Conservation (phyloP, 345 rosid genomes). For the Moricandia moricandioides region DNA sequence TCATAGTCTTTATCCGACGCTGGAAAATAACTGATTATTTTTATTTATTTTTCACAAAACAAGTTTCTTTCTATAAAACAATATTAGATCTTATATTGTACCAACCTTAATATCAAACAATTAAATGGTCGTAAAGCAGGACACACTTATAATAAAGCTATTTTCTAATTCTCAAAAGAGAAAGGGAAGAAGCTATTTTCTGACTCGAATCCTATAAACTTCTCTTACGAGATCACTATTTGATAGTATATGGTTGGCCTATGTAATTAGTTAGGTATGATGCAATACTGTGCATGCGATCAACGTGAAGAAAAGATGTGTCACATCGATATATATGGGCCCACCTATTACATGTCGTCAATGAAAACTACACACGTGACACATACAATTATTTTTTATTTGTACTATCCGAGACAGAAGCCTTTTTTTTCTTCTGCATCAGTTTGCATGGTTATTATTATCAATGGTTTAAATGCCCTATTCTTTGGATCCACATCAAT, state of each 20-base stretch:
- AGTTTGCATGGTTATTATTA: no score
- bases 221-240: no score
- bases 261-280: neutral
- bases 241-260: no score
- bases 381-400: no score
- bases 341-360: neutral
- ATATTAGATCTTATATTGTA: no score
- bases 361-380: neutral
- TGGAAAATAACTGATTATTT: neutral
- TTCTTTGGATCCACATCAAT: neutral
- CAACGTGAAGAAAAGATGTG: neutral
- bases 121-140: neutral
- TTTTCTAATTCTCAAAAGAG: no score
- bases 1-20: neutral
- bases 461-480: neutral
- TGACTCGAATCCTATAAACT: slow-evolving; percentile 3
- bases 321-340: neutral
- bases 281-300: neutral
- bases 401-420: no score
- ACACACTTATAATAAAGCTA: neutral
- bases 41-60: neutral
- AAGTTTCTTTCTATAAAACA: neutral
- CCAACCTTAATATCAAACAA: neutral
- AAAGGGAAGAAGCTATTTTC: neutral
- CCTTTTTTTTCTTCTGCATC: no score